Evolutionary conservation across 306 rosid species (phyloP), one percentile per base, ranked within the genome.

Genomic region (Trifolium pratense): DNA sequence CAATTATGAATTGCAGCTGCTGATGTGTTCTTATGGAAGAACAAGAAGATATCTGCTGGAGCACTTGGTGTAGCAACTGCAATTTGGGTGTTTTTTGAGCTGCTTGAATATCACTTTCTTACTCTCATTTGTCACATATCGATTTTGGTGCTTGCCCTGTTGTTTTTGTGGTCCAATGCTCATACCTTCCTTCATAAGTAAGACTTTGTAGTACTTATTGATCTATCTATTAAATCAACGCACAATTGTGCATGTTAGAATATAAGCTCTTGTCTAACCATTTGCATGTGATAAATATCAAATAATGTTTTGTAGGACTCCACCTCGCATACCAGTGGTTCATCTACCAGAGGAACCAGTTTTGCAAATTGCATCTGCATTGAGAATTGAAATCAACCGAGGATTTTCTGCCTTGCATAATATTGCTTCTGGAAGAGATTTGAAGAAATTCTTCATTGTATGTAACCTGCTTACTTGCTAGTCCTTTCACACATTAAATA

Each of bases 141-240:
- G 73, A 90, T 91, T 56, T 82, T 81, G 1, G 45, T 80, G 14
- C 90, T 94, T 45, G 95, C 95, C 7, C 6, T 83, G 74, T 74
- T 94, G 89, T 94, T 94, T 75, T 81, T 94, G 80, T 94, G 91
- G 91, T 89, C 99, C 79, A 94, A 87, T 86, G 99, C 86, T 60
- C 91, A 88, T 69, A 83, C 95, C 29, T 86, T 89, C 49, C 78
- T 94, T 81, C 65, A 94, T 86, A 94, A 94, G 98, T 94, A 83
- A 79, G 96, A 75, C 17, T 9, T 40, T 7, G 23, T 29, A 5
- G 26, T 39, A 18, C 73, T 59, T 7, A 1, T 23, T 57, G 46
- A 40, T 57, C 26, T 26, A 15, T 69, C 34, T 26, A 12, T 69
- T 64, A 15, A 51, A 49, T 45, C 40, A 31, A 6, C 5, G 36